A percentile compares a stretch with the other conserved stretches of the same genome.
Conservation (phyloP, 306 rosid species). For the Lupinus albus region DNA sequence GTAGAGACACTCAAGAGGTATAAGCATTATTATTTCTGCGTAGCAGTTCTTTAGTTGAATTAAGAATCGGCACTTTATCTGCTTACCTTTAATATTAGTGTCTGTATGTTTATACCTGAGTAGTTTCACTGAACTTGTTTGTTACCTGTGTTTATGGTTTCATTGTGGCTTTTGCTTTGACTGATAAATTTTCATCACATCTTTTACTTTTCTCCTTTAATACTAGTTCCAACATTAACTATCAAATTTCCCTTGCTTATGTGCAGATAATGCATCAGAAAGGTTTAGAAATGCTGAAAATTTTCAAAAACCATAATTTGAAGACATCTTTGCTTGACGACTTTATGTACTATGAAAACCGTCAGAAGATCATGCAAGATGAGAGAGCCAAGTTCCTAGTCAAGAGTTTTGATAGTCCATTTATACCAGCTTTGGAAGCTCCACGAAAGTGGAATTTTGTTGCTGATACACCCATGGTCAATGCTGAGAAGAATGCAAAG, state of each 20-base stretch:
- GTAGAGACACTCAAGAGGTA: constrained; percentile 98
- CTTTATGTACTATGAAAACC: constrained; percentile 83
- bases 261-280: constrained; percentile 70
- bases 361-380: constrained; percentile 87
- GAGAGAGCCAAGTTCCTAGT: constrained; percentile 69
- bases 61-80: not conserved
- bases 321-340: constrained; percentile 92
- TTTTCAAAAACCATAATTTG: constrained; percentile 69
- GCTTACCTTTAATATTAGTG: constrained; percentile 4
- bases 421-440: constrained; percentile 53
- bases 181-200: not conserved
- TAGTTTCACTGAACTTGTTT: too few species aligned
- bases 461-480: constrained; percentile 45
- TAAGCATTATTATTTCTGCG: constrained; percentile 1
- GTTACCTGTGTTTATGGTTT: too few species aligned
- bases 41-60: constrained; percentile 6
- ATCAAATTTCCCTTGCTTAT: constrained; percentile 33
- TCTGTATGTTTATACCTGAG: not conserved
- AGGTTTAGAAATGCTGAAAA: constrained; percentile 83
- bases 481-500: constrained; percentile 44
- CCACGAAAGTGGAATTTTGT: constrained; percentile 59
- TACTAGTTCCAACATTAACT: not conserved
- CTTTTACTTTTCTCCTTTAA: not conserved
- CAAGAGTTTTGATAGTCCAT: constrained; percentile 56
- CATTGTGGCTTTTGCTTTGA: too few species aligned